Conservation (phyloP, 129 eudicot species). For the Calendula officinalis region DNA sequence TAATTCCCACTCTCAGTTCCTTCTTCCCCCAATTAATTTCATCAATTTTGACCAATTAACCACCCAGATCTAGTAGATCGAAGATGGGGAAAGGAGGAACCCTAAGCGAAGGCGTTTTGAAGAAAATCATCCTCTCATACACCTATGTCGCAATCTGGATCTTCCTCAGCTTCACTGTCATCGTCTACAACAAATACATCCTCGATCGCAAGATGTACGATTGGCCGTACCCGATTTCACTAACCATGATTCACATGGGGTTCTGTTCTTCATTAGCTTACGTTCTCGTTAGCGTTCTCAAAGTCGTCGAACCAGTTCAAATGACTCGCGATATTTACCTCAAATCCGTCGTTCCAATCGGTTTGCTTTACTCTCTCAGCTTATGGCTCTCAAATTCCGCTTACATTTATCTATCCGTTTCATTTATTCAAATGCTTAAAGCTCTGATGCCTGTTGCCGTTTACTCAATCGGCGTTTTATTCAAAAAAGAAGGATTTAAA, state of each 20-base stretch:
- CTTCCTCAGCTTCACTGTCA: slow-evolving; percentile 56
- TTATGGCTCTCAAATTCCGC: slow-evolving; percentile 27
- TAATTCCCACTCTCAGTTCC: not conserved
- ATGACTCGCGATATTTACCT: slow-evolving; percentile 21
- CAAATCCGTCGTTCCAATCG: slow-evolving; percentile 22
- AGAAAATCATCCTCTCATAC: slow-evolving; percentile 51
- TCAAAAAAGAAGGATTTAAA: slow-evolving; percentile 1
- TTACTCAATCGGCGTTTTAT: slow-evolving; percentile 9
- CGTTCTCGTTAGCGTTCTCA: slow-evolving; percentile 19
- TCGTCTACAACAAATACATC: slow-evolving; percentile 65
- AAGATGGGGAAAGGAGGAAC: slow-evolving; percentile 55
- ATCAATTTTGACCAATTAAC: not conserved
- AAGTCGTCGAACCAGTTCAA: slow-evolving; percentile 30
- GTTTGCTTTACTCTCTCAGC: slow-evolving; percentile 18
- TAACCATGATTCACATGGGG: slow-evolving; percentile 11
- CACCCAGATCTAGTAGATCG: not conserved
- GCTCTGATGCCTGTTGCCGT: slow-evolving; percentile 31
- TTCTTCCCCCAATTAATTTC: not conserved
- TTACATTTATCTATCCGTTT: slow-evolving; percentile 25
- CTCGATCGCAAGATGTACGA: slow-evolving; percentile 55
- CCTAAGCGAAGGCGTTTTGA: slow-evolving; percentile 45
- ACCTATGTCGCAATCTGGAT: slow-evolving; percentile 63
- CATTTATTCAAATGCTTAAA: slow-evolving; percentile 36
- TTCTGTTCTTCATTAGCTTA: slow-evolving; percentile 33
- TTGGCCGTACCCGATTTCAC: slow-evolving; percentile 45